Base-by-base conservation (phyloP, 768 basidiomycete species). In the Pleurotus cornucopiae region DNA sequence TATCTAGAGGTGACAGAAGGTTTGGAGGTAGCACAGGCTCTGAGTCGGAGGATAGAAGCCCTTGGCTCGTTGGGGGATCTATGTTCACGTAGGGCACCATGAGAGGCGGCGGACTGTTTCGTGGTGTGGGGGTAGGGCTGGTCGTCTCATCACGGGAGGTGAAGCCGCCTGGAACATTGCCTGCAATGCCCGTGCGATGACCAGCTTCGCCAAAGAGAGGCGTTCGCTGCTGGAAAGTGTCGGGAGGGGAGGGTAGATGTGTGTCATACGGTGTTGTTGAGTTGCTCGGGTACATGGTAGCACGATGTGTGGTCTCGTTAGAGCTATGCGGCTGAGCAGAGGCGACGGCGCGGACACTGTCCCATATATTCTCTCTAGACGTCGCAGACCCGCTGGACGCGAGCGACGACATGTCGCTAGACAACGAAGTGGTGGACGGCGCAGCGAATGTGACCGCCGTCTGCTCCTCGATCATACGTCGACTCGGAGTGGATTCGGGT, bases 1-100 rank as follows among this genome's bases (percentile, higher is more conserved):
- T 53, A 20, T 53, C 51, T 18, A 53, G 51, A 11, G 51, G 51
- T 12, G 51, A 53, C 18, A 53, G 51, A n/a, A 53, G 51, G n/a
- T 53, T 39, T 7, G 37, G 38, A 21, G 39, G 51, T 7, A 53
- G 21, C 13, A 20, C 20, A 7, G n/a, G 37, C 18, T 53, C 51
- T 40, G 37, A 39, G 16, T 39, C 37, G 18, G 51, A 53, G 11
- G 39, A 41, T 20, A 53, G 23, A n/a, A 39, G 39, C 6, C 51
- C 51, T 23, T 53, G 51, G 39, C 51, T 53, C 1, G 41, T 11
- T 18, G 51, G 38, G 11, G 34, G 51, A 23, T 53, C 51, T 14
- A 53, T 6, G 23, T 53, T 37, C 11, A 53, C 18, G 9, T 37
- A 53, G 38, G 51, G 51, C 3, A 53, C 51, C 51, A 53, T 53